Base-by-base conservation (phyloP, 2,329 filamentous ascomycete species). In the Keithomyces neogunnii region DNA sequence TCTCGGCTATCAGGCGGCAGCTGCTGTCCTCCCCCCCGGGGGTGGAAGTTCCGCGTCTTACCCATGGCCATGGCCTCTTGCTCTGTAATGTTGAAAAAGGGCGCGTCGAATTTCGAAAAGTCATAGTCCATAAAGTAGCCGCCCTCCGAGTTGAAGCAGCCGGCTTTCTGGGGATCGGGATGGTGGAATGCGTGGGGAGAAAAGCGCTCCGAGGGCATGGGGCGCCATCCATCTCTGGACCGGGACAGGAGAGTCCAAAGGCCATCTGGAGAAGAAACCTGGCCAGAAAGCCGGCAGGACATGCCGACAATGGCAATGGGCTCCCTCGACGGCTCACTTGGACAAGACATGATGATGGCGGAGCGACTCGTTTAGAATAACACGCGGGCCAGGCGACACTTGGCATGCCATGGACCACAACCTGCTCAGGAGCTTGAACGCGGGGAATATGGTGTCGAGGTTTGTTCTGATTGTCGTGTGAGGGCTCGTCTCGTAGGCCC, bases 91-190 rank as follows among this genome's bases (percentile, higher is more conserved):
- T 65, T 69, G 57, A 75, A 75, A 56, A 75, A 75, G 0, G 69
- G 69, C 3, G 72, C 72, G 51, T 75, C 72, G 46, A 74, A 74
- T 2, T 65, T 63, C n/a, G 63, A 61, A 19, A 72, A 62, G 50
- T 74, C 70, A 31, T 65, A 65, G 48, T 68, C 64, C 48, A 75
- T 56, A 46, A 70, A 69, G 55, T 64, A 63, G 11, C 33, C 46
- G 26, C 46, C 46, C 2, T 57, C 57, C 0, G 63, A 58, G 46
- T 70, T 73, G 53, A 65, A 62, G 45, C 62, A 61, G 4, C 70
- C 70, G 9, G 60, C 65, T 54, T 70, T 69, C 39, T 67, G 68
- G 1, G 68, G 64, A 52, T 72, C 70, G 0, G 72, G 68, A 43
- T 75, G 71, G 47, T 73, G 66, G 54, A 67, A 67, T 31, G 58